Base-by-base conservation (phyloP, 73 alveolate species). In the Paramecium sonneborni region DNA sequence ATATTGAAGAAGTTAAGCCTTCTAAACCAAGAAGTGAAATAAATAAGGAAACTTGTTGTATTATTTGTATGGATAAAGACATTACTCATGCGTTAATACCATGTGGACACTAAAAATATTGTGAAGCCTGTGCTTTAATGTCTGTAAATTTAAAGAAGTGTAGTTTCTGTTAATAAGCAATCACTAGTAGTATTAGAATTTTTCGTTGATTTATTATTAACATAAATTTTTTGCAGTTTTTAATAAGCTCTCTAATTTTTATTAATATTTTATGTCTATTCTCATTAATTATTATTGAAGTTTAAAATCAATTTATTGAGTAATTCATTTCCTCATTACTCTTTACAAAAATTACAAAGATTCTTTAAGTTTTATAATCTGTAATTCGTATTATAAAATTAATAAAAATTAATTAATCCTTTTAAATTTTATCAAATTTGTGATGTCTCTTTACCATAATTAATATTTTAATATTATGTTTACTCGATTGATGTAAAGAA, bases 1-100 rank as follows among this genome's bases (percentile, higher is more conserved):
- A 6, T n/a, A 52, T 6, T 0, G 68, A 18, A 4, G 68, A 52
- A 52, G 10, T 18, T 3, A n/a, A 52, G 5, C 68, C 68, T 1
- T 0, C 8, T n/a, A 52, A 18, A 52, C 32, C 26, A 52, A 52
- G 5, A 52, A 52, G 11, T 52, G 68, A 52, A 52, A 52, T 52
- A 20, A 6, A 52, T 4, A 6, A 52, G 32, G 68, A 52, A 3
- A 18, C 34, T 52, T 52, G 68, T 62, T 62, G 84, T 62, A 26
- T 62, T 12, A 62, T 62, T 62, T 62, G 84, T 26, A 62, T 62
- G 84, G 84, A 62, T 9, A 62, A 30, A 32, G 44, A 62, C 1
- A 62, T 26, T 26, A 62, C 84, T 12, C 84, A 62, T 62, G 84
- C 84, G 24, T 26, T 32, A 26, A 26, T 62, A 62, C 84, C 84